Base-by-base conservation (phyloP, 164 flowering plant genomes). In the Pachysandra terminalis region DNA sequence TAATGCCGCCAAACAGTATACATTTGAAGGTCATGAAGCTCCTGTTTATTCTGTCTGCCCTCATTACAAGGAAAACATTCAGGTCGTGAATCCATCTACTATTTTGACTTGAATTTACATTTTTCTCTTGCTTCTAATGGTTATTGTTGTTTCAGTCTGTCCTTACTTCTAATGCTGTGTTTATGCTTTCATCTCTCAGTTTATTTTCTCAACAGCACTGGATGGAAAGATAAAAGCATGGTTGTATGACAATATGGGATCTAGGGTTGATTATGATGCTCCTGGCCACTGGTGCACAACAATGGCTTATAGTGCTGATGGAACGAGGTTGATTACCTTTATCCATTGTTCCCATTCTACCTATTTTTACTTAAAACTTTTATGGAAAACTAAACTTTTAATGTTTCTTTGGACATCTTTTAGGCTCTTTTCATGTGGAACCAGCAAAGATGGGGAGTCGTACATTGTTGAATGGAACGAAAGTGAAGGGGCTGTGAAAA, bases 191-290 rank as follows among this genome's bases (percentile, higher is more conserved):
- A 12, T 76, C 56, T 68, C 59, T 67, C 82, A 92, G 98, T 92
- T 90, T 69, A 88, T 90, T 56, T 90, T 92, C 72, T 92, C 98
- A 54, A 90, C 98, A 24, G 98, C 93, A 23, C 58, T 87, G 63
- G 96, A 92, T 85, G 97, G 97, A 61, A 92, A 92, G 73, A 90
- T 92, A 71, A 92, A 92, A 78, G 96, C 94, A 65, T 92, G 97
- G 97, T 63, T 92, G 59, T 92, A 92, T 81, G 97, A 90, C 71
- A 86, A 86, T 68, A 9, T 86, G 82, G 97, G 96, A 49, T 90
- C 94, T 52, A 79, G 96, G 68, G 97, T 90, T 75, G 91, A 90
- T 74, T 92, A 90, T 78, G 93, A 90, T 55, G 92, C 97, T 69
- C 96, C 97, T 59, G 96, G 96, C 55, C 86, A 84, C 56, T 90